Evolutionary conservation across 768 basidiomycete species (phyloP).

Genomic region (Lactifluus pinguis): DNA sequence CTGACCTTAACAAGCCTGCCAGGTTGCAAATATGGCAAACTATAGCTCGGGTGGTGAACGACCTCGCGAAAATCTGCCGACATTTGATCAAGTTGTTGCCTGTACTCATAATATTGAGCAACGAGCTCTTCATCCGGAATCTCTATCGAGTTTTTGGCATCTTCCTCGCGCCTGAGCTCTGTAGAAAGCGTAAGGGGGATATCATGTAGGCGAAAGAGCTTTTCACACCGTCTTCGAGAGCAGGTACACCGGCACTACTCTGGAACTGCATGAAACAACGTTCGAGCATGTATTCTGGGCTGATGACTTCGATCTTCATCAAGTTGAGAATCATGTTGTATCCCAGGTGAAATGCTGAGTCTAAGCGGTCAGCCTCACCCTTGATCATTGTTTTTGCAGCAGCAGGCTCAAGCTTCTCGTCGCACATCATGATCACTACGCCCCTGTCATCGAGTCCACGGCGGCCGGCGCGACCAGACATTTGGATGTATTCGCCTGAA

Average conservation of each 20-base stretch:
- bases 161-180: conserved; percentile 77
- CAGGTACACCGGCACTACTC: conserved; percentile 83
- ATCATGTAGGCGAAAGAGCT: background rate
- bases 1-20: conserved; percentile 91
- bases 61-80: conserved; percentile 82
- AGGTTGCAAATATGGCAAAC: conserved; percentile 86
- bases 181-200: background rate
- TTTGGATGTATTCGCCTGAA: conserved; percentile 97
- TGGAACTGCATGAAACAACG: conserved; percentile 99
- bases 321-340: conserved; percentile 99
- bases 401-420: conserved; percentile 90
- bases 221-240: conserved; percentile 61
- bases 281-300: conserved; percentile 97
- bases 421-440: conserved; percentile 99
- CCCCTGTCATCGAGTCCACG: conserved; percentile 97
- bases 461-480: conserved; percentile 97
- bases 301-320: conserved; percentile 97
- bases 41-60: conserved; percentile 90
- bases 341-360: conserved; percentile 97
- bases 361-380: conserved; percentile 91
- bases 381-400: conserved; percentile 96
- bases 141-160: conserved; percentile 47
- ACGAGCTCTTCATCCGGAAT: conserved; percentile 80
- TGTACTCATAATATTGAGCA: conserved; percentile 83
- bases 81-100: conserved; percentile 91